These are phyloP conservation scores for Pyracantha coccinea DNA, from an alignment of 331 rosid genomes.

Conservation along the genomic window DNA sequence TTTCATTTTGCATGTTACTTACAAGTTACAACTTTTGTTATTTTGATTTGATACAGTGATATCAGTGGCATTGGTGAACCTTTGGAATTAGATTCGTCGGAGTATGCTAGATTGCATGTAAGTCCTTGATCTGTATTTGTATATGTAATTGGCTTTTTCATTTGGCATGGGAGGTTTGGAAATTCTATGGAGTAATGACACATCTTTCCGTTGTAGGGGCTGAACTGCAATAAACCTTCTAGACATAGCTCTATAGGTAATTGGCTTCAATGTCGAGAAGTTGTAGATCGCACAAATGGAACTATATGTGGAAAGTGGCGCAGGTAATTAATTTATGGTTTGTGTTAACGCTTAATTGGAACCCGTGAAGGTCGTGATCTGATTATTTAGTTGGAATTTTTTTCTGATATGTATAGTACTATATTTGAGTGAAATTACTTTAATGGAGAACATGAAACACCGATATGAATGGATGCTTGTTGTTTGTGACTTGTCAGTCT, in stretches of 20 bases:
- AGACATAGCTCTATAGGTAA: constrained; percentile 48
- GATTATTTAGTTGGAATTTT: neutral
- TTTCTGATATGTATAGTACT: neutral
- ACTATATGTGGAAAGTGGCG: constrained; percentile 88
- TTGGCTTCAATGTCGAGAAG: constrained; percentile 83
- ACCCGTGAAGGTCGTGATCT: neutral
- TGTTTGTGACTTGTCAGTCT: neutral
- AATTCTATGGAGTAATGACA: constrained; percentile 18
- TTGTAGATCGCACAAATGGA: constrained; percentile 37
- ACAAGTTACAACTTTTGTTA: constrained; percentile 11
- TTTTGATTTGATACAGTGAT: constrained; percentile 40
- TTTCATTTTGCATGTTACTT: constrained; percentile 4
- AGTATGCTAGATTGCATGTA: constrained; percentile 40
- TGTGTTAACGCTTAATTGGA: neutral
- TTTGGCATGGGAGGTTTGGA: neutral
- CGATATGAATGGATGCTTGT: neutral
- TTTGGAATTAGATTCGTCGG: constrained; percentile 39
- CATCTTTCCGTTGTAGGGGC: constrained; percentile 34
- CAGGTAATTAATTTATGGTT: constrained; percentile 33
- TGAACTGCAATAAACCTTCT: constrained; percentile 25
- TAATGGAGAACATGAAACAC: neutral
- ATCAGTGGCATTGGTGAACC: constrained; percentile 39
- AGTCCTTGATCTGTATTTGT: constrained; percentile 11
- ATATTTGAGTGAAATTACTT: neutral
- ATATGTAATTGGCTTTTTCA: constrained; percentile 9